phyloP scores from a whole-genome alignment of 805 yeast species.

The Ogataea pilisensis region DNA sequence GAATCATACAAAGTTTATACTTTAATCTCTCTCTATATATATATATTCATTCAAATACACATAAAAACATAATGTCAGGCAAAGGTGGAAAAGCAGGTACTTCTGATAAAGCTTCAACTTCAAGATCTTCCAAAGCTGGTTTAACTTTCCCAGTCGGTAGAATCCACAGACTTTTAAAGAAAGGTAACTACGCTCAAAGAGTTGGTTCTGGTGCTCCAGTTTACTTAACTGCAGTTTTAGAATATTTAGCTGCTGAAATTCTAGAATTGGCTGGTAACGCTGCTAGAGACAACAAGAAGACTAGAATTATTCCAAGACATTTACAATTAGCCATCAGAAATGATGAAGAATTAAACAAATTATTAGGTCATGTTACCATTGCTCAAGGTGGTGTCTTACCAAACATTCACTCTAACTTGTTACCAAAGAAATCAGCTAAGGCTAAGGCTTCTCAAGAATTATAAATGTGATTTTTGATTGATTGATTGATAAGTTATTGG shows the following conservation, averaged over 20 bases:
- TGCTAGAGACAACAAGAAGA: conserved; percentile 97
- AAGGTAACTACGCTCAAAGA: conserved; percentile 97
- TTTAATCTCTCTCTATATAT: background rate
- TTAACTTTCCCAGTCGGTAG: conserved; percentile 99
- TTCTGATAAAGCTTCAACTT: conserved; percentile 91
- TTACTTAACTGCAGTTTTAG: conserved; percentile 93
- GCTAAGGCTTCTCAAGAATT: conserved; percentile 56
- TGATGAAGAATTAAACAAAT: conserved; percentile 96
- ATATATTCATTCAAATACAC: background rate
- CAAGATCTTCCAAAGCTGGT: conserved; percentile 98
- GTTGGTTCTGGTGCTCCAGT: conserved; percentile 99
- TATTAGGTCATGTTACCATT: conserved; percentile 87
- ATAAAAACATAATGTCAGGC: conserved; percentile 44
- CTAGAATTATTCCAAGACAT: conserved; percentile 98
- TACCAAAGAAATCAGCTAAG: conserved; percentile 57
- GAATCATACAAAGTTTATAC: background rate
- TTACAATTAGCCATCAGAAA: conserved; percentile 98
- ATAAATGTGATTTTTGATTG: conserved; percentile 29
- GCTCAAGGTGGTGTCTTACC: conserved; percentile 99
- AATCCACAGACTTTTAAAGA: conserved; percentile 94
- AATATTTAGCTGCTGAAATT: conserved; percentile 96
- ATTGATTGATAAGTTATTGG: conserved; percentile 1
- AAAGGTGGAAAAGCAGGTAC: conserved; percentile 94
- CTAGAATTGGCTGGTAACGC: conserved; percentile 98
- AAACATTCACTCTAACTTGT: conserved; percentile 89